Conservation (phyloP, 495 filamentous ascomycete species). For the Annulohypoxylon nitens region DNA sequence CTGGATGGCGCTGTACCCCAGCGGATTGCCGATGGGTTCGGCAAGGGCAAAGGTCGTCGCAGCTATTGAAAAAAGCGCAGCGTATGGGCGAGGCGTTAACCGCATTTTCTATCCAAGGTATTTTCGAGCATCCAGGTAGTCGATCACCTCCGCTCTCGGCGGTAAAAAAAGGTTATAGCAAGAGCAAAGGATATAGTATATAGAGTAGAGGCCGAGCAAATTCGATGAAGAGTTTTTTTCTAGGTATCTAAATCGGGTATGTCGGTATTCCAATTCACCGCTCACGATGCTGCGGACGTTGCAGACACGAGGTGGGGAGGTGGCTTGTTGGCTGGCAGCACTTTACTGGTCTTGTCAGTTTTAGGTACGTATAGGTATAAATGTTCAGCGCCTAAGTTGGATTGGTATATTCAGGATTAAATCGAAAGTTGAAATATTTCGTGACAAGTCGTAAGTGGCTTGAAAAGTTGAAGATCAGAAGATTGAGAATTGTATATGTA, state of each 20-base stretch:
- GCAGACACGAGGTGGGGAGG: conserved; percentile 47
- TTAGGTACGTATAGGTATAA: conserved; percentile 17
- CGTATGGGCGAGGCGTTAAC: conserved; percentile 30
- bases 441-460: conserved; percentile 13
- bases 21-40: conserved; percentile 42
- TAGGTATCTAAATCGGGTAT: conserved; percentile 30
- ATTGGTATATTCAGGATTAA: background rate
- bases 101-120: conserved; percentile 36
- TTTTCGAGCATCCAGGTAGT: conserved; percentile 37
- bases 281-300: conserved; percentile 39
- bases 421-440: conserved; percentile 12
- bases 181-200: conserved; percentile 9
- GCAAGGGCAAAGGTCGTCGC: conserved; percentile 34
- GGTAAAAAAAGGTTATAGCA: conserved; percentile 17
- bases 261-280: conserved; percentile 41
- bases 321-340: conserved; percentile 33
- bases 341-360: conserved; percentile 29
- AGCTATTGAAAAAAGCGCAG: conserved; percentile 40
- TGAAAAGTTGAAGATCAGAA: background rate
- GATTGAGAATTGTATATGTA: conserved; percentile 4
- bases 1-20: conserved; percentile 42
- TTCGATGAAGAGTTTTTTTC: conserved; percentile 14
- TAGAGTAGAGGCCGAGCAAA: conserved; percentile 13
- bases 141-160: conserved; percentile 34
- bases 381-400: conserved; percentile 2